Conservation (phyloP, 2,329 filamentous ascomycete species). For the Hymenoscyphus occultus region DNA sequence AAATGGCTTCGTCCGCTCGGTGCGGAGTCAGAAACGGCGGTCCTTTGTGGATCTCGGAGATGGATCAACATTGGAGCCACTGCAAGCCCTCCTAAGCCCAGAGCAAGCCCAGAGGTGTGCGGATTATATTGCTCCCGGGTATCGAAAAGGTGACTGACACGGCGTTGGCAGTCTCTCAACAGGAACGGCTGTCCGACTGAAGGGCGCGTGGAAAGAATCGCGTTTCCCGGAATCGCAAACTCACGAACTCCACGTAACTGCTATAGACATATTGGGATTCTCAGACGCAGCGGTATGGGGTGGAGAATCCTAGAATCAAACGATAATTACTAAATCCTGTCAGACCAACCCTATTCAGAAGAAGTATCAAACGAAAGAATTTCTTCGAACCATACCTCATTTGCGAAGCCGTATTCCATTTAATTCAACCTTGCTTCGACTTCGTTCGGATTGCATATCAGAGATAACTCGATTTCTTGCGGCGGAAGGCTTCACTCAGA, state of each 20-base stretch:
- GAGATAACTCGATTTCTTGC: conserved; percentile 74
- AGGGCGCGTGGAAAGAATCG: conserved; percentile 72
- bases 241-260: conserved; percentile 75
- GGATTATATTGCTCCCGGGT: conserved; percentile 7
- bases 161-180: conserved; percentile 64
- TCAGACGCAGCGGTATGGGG: conserved; percentile 73
- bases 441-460: conserved; percentile 77
- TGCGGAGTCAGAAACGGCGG: conserved; percentile 79
- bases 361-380: conserved; percentile 90
- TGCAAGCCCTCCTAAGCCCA: conserved; percentile 54
- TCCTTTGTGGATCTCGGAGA: conserved; percentile 85
- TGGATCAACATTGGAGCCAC: conserved; percentile 72
- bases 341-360: conserved; percentile 93
- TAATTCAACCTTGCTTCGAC: conserved; percentile 74
- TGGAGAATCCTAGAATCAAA: conserved; percentile 15
- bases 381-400: conserved; percentile 83
- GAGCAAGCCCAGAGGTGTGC: conserved; percentile 31
- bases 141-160: conserved; percentile 15
- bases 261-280: conserved; percentile 68
- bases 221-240: conserved; percentile 64
- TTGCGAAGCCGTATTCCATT: conserved; percentile 77
- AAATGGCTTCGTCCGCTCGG: conserved; percentile 77
- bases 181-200: conserved; percentile 75
- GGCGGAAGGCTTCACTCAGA: conserved; percentile 69
- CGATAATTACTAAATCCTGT: conserved; percentile 21